These are phyloP conservation scores for Erythrobasidium yunnanense DNA, from an alignment of 768 basidiomycete species.

Conservation along the genomic window DNA sequence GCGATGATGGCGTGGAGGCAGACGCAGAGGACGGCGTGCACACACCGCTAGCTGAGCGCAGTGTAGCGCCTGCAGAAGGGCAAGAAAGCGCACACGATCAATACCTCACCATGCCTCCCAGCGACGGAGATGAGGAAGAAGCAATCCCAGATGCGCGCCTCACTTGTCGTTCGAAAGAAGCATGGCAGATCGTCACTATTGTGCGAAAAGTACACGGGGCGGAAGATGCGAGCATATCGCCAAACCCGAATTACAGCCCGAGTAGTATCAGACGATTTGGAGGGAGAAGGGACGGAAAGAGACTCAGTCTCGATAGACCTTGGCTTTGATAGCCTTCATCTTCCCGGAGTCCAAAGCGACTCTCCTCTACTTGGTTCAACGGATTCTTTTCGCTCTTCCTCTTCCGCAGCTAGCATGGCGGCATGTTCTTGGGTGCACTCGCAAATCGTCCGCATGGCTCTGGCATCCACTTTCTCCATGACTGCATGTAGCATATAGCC, in stretches of 20 bases:
- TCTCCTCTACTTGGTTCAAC: too few species aligned
- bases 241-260: too few species aligned
- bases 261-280: background rate
- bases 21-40: background rate
- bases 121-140: background rate
- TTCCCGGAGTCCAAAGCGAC: too few species aligned
- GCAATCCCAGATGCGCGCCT: background rate
- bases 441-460: too few species aligned
- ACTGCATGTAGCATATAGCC: too few species aligned
- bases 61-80: too few species aligned
- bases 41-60: too few species aligned
- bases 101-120: background rate
- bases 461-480: too few species aligned
- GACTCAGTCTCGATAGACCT: conserved; percentile 6
- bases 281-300: background rate
- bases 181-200: conserved; percentile 14
- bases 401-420: too few species aligned
- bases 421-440: too few species aligned
- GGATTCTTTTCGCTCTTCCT: too few species aligned
- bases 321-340: background rate
- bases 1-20: background rate
- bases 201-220: background rate
- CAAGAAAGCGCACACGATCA: background rate
- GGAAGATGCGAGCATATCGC: background rate
- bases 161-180: conserved; percentile 4